These are phyloP conservation scores for Sporothrix protearum DNA, from an alignment of 2,329 filamentous ascomycete genomes.

Conservation along the genomic window DNA sequence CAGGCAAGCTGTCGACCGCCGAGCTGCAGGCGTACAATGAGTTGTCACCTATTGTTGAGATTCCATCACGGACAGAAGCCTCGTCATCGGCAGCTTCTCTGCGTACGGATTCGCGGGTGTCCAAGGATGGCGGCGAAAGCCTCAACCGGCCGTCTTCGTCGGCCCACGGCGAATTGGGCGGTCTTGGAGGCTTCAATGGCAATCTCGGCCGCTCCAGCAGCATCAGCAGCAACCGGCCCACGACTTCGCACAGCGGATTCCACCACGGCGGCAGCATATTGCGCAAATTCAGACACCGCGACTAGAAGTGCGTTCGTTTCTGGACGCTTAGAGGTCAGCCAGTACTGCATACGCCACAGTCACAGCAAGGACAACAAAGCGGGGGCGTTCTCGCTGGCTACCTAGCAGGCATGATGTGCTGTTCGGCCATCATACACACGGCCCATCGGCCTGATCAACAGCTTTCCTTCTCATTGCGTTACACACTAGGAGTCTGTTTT, in stretches of 20 bases:
- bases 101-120: constrained; percentile 26
- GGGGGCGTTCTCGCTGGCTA: background rate
- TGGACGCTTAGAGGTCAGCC: background rate
- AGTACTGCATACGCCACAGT: background rate
- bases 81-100: constrained; percentile 22
- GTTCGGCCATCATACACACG: background rate
- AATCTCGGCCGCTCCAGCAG: background rate
- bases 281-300: constrained; percentile 24
- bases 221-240: background rate
- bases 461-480: background rate
- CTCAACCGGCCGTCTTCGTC: constrained; percentile 30
- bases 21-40: constrained; percentile 25
- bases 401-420: background rate
- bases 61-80: background rate
- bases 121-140: constrained; percentile 44
- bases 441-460: background rate
- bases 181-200: background rate
- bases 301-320: constrained; percentile 15
- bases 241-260: background rate
- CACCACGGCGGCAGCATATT: constrained; percentile 21
- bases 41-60: constrained; percentile 26
- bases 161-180: background rate
- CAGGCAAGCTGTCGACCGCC: constrained; percentile 42
- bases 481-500: background rate
- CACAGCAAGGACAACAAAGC: background rate